Percentiles rank a stretch among this genome's conserved stretches.
phyloP scores from a whole-genome alignment of 768 basidiomycete genomes.

The Mycena polygramma region DNA sequence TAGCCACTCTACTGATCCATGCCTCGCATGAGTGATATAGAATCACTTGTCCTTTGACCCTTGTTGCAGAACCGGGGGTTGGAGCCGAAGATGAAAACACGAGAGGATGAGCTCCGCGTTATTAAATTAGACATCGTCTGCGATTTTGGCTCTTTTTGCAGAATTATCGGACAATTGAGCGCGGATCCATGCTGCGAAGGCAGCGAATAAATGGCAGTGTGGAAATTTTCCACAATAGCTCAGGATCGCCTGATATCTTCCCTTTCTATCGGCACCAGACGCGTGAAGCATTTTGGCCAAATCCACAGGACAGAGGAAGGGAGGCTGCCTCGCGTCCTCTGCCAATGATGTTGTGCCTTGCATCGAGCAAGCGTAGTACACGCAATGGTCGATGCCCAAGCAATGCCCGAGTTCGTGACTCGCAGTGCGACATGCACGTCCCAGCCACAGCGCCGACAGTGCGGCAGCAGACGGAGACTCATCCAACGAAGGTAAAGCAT shows the following conservation, averaged over 20 bases:
- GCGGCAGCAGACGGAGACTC: constrained; percentile 31
- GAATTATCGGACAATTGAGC: constrained; percentile 22
- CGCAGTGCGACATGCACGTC: constrained; percentile 51
- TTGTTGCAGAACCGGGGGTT: too few species aligned
- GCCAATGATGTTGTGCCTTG: constrained; percentile 48
- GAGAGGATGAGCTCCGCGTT: background rate
- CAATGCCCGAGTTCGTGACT: constrained; percentile 59
- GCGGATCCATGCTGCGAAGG: constrained; percentile 46
- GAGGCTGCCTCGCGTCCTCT: constrained; percentile 52
- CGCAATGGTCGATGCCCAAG: constrained; percentile 54
- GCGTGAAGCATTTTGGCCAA: constrained; percentile 46
- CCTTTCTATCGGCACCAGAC: constrained; percentile 39
- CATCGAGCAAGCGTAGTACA: constrained; percentile 55
- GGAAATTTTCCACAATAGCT: constrained; percentile 44
- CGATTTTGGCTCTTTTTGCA: background rate
- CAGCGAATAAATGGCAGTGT: constrained; percentile 45
- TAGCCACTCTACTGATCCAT: too few species aligned
- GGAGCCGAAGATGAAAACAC: too few species aligned
- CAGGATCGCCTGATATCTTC: constrained; percentile 44
- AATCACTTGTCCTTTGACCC: too few species aligned
- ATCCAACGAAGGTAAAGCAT: constrained; percentile 29
- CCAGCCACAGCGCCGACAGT: constrained; percentile 49
- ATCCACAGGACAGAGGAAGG: constrained; percentile 52
- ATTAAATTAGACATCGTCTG: background rate
- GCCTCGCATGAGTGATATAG: too few species aligned